Percentiles rank a stretch among this genome's conserved stretches.
Conservation (phyloP, 1,139 yeast genomes). For the Scheffersomyces parashehatae region DNA sequence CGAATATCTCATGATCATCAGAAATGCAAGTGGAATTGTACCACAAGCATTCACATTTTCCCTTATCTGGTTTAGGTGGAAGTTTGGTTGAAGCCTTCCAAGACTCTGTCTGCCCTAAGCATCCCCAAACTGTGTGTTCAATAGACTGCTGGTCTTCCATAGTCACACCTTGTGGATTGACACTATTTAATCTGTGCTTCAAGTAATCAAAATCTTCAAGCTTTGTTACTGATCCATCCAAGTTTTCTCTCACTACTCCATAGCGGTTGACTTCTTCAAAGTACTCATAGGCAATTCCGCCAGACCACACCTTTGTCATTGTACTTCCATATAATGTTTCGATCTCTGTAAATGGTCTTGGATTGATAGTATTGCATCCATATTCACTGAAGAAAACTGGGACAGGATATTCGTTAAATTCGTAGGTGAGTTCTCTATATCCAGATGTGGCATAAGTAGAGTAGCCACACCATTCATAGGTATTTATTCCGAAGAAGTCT, state of each 20-base stretch:
- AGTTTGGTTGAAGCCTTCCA: constrained; percentile 48
- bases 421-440: constrained; percentile 53
- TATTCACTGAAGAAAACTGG: constrained; percentile 64
- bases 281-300: constrained; percentile 42
- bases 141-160: constrained; percentile 3
- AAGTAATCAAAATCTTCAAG: constrained; percentile 46
- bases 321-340: constrained; percentile 37
- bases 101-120: constrained; percentile 23
- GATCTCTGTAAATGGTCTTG: constrained; percentile 57
- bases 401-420: constrained; percentile 47
- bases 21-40: constrained; percentile 51
- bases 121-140: constrained; percentile 6
- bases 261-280: constrained; percentile 38
- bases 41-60: constrained; percentile 59
- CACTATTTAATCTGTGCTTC: constrained; percentile 31
- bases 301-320: constrained; percentile 44
- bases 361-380: constrained; percentile 56
- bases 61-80: constrained; percentile 57
- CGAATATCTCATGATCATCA: constrained; percentile 37
- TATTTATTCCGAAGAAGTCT: constrained; percentile 61
- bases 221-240: constrained; percentile 31
- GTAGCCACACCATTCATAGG: constrained; percentile 71
- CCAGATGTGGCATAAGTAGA: constrained; percentile 59
- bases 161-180: constrained; percentile 30
- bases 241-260: constrained; percentile 32